A percentile compares a stretch with the other conserved stretches of the same genome.
Conservation (phyloP, 192 early-diverging fungal genomes). For the Dimargaris xerosporica region DNA sequence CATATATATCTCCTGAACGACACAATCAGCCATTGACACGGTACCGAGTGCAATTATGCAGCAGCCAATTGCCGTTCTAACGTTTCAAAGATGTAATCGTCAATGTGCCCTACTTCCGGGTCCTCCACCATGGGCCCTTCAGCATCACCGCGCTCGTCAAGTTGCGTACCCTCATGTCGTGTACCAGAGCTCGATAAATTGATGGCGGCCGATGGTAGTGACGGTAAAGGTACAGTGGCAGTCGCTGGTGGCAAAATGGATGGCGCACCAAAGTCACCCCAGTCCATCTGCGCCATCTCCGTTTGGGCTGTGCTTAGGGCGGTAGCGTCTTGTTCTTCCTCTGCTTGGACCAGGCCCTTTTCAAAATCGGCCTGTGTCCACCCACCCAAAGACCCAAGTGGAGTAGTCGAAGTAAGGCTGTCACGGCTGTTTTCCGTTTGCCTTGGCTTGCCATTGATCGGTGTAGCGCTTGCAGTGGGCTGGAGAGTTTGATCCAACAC, state of each 20-base stretch:
- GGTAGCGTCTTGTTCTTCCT: constrained; percentile 45
- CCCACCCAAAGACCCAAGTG: not conserved
- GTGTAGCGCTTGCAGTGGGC: not conserved
- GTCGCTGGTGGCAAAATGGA: no score
- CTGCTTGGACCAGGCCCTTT: constrained; percentile 38
- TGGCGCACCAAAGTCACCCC: constrained; percentile 42
- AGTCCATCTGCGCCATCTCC: constrained; percentile 40
- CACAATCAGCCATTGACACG: no score
- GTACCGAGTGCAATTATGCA: no score
- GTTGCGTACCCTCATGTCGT: not conserved
- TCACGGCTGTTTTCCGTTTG: constrained; percentile 16
- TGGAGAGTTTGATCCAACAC: constrained; percentile 19
- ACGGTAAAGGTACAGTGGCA: not conserved
- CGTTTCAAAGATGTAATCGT: constrained; percentile 4
- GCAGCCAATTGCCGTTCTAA: no score
- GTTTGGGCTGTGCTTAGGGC: constrained; percentile 35
- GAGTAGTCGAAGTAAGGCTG: not conserved
- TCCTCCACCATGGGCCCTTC: not conserved
- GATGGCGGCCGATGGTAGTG: constrained; percentile 4
- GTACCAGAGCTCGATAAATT: constrained; percentile 10
- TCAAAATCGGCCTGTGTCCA: constrained; percentile 31
- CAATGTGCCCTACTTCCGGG: constrained; percentile 6
- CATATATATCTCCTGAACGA: no score
- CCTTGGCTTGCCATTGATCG: constrained; percentile 1
- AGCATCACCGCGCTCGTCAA: not conserved